phyloP scores from a whole-genome alignment of 1,284 basidiomycete species.

The Retiboletus flavoniger region DNA sequence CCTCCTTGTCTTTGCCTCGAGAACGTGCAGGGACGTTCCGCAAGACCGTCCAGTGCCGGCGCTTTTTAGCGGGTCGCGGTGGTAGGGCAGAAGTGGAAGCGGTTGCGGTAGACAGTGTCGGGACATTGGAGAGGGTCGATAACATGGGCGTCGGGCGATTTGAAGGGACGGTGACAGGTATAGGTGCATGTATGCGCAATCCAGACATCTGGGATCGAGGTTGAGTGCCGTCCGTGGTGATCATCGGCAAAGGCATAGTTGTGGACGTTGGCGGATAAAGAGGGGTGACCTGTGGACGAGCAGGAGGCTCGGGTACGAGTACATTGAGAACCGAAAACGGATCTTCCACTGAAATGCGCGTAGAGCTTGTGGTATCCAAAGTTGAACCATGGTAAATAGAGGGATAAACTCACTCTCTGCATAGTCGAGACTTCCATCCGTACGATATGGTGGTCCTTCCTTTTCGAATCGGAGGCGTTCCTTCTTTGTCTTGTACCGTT shows the following conservation, averaged over 20 bases:
- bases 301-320: conserved; percentile 56
- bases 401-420: conserved; percentile 50
- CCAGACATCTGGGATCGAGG: background rate
- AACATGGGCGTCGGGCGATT: conserved; percentile 17
- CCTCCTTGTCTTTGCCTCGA: conserved; percentile 54
- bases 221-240: conserved; percentile 5
- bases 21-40: conserved; percentile 42
- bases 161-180: conserved; percentile 16
- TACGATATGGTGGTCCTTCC: conserved; percentile 61
- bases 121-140: conserved; percentile 12
- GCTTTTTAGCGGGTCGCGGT: conserved; percentile 17
- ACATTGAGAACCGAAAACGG: conserved; percentile 66
- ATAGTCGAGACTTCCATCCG: conserved; percentile 76
- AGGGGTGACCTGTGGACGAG: conserved; percentile 54
- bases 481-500: conserved; percentile 74
- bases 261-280: conserved; percentile 47
- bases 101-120: background rate
- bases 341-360: conserved; percentile 61
- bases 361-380: background rate
- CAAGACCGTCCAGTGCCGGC: conserved; percentile 43
- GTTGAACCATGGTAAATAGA: background rate
- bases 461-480: conserved; percentile 71
- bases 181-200: conserved; percentile 2
- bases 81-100: conserved; percentile 4
- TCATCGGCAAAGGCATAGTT: background rate